These are phyloP conservation scores for Penicillium janthinellum DNA, from an alignment of 2,329 filamentous ascomycete genomes.

Conservation along the genomic window DNA sequence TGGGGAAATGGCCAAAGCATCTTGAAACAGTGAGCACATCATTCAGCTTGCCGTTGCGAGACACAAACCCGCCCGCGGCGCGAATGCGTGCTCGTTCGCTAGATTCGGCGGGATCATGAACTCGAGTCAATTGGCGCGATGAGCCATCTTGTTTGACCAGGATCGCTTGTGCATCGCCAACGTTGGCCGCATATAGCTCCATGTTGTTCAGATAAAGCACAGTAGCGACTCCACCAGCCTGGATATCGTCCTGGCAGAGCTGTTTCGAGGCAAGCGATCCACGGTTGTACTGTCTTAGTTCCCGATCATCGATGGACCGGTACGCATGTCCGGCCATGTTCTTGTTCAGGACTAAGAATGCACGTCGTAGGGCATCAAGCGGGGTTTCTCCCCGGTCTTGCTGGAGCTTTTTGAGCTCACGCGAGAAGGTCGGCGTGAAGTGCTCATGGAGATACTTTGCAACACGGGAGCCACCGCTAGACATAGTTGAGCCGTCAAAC, in stretches of 20 bases:
- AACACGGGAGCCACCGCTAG: conserved; percentile 88
- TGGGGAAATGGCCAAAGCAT: conserved; percentile 90
- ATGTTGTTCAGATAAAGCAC: conserved; percentile 87
- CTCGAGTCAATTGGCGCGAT: conserved; percentile 79
- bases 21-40: conserved; percentile 88
- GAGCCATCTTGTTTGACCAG: conserved; percentile 86
- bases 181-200: conserved; percentile 91
- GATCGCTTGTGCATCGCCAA: conserved; percentile 94
- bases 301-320: conserved; percentile 75
- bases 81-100: conserved; percentile 84
- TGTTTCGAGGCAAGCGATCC: conserved; percentile 72
- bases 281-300: conserved; percentile 62
- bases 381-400: conserved; percentile 71
- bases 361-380: conserved; percentile 77
- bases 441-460: conserved; percentile 97
- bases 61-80: conserved; percentile 93
- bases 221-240: conserved; percentile 87
- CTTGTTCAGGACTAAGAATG: conserved; percentile 90
- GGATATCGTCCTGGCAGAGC: conserved; percentile 84
- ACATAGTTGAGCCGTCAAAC: conserved; percentile 91
- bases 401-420: conserved; percentile 76
- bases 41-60: conserved; percentile 89
- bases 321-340: conserved; percentile 84
- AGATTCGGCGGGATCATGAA: conserved; percentile 89
- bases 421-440: conserved; percentile 80